Base-by-base conservation (phyloP, 106 monocot genomes). In the Platanthera guangdongensis region DNA sequence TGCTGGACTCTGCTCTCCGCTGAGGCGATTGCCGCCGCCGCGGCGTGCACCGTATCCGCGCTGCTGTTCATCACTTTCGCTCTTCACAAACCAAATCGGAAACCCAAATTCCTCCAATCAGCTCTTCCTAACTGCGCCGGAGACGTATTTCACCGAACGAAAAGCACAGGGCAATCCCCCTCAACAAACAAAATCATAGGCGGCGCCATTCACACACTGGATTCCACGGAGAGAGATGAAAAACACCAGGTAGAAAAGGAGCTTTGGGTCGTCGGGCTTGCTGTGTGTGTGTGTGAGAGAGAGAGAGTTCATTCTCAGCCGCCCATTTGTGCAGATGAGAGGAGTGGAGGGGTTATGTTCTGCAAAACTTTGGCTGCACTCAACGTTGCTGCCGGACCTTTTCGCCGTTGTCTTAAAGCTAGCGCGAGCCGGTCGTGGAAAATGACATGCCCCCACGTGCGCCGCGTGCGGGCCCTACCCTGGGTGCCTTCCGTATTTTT, bases 1-100 rank as follows among this genome's bases (percentile, higher is more conserved):
- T 14, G 70, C 32, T 70, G 70, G 7, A 70, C 70, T 48, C 70
- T 13, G 16, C 70, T 70, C 70, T 70, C 70, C 70, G 70, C 70
- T 48, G 70, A 47, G 70, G 47, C 70, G 6, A 70, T 70, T 15
- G 70, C 70, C 19, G 70, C 70, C 6, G 70, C 70, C 47, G 70
- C 70, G 6, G 70, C 70, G 25, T 70, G 16, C 14, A 70, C 70
- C 47, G 70, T 70, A 6, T 70, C 70, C 70, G 47, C 70, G 16
- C 70, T 70, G 47, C 47, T 70, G 47, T 70, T 70, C 70, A 70
- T 70, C 70, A 0, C 70, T 70, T 48, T 48, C 32, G 10, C 12
- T 49, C 15, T 47, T 13, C 2, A 15, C 70, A 70, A 48, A 70
- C 6, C 47, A 46, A 70, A 48, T 70, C 70, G 5, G 47, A 70